Conservation (phyloP, 1,139 yeast genomes). For the Nakaseomyces nivariensis region DNA sequence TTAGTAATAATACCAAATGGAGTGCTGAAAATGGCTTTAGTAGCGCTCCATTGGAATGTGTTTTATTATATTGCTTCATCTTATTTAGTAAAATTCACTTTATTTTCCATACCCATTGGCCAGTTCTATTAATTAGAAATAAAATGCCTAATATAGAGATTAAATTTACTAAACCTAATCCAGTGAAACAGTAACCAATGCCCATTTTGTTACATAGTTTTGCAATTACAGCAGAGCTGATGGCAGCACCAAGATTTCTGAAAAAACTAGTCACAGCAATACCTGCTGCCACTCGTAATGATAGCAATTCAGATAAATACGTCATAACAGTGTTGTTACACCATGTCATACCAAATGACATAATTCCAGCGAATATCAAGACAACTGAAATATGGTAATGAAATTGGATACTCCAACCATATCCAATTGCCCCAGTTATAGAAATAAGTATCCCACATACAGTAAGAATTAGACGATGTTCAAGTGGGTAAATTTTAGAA, state of each 20-base stretch:
- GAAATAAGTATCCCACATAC: conserved; percentile 38
- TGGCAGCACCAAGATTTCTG: conserved; percentile 48
- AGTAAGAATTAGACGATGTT: conserved; percentile 40
- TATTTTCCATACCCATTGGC: conserved; percentile 1
- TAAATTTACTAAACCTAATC: conserved; percentile 38
- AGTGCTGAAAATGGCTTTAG: too few relatives aligned
- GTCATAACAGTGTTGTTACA: conserved; percentile 50
- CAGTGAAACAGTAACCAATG: conserved; percentile 52
- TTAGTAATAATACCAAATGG: too few relatives aligned
- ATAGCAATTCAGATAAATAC: conserved; percentile 44
- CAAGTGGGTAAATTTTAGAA: conserved; percentile 31
- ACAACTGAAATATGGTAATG: conserved; percentile 38
- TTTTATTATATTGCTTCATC: too few relatives aligned
- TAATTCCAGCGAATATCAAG: conserved; percentile 37
- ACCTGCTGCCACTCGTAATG: conserved; percentile 44
- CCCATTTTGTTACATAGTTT: conserved; percentile 38
- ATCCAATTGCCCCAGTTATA: conserved; percentile 41
- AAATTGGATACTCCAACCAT: conserved; percentile 45
- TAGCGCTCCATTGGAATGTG: too few relatives aligned
- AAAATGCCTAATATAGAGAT: conserved; percentile 21
- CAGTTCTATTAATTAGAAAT: conserved; percentile 16
- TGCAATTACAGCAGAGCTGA: conserved; percentile 41
- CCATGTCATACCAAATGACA: conserved; percentile 52
- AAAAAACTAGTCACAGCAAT: conserved; percentile 49
- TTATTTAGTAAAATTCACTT: too few relatives aligned